Base-by-base conservation (phyloP, 2,329 filamentous ascomycete species). In the Stenocarpella maydis region DNA sequence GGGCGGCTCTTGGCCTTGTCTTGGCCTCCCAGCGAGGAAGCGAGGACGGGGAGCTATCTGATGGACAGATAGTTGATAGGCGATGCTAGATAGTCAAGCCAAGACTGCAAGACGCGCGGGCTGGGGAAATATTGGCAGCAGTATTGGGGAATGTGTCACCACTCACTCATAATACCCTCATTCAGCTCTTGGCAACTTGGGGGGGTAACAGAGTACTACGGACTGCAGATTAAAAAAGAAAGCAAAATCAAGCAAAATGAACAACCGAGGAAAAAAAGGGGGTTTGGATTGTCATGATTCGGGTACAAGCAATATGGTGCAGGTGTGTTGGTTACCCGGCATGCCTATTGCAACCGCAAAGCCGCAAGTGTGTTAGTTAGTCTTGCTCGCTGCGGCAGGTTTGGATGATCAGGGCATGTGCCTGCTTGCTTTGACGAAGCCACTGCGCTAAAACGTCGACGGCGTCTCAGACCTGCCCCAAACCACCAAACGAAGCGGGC, bases 371-470 rank as follows among this genome's bases (percentile, higher is more conserved):
- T 9, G 28, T 15, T 50, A 6, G 9, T 15, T 43, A 6, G 9
- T 15, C 26, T 9, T 58, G 54, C 12, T 28, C 52, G 54, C 65
- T 39, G 34, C 26, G 31, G 45, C 28, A 41, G 66, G 73, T 58
- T 66, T 49, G 52, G 69, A 55, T 45, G 55, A 60, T 63, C 71
- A 63, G 39, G 63, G 63, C 37, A 54, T 58, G 41, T 58, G 41
- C 64, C 52, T 65, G 53, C 61, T 71, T 73, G 75, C 77, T 79
- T 79, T 75, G 78, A 77, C 74, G 50, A 75, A 70, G 72, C 64
- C 55, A 67, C 65, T 72, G 72, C 76, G 74, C 77, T 78, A 79
- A 80, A 81, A 80, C 79, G 76, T 71, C 66, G 73, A 73, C 71
- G 71, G 71, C 74, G 78, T 79, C 78, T 79, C 77, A 77, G 74